Evolutionary conservation across 208 protist species (phyloP), one percentile per base, ranked within the genome.

Genomic region (Trypanosoma conorhini): DNA sequence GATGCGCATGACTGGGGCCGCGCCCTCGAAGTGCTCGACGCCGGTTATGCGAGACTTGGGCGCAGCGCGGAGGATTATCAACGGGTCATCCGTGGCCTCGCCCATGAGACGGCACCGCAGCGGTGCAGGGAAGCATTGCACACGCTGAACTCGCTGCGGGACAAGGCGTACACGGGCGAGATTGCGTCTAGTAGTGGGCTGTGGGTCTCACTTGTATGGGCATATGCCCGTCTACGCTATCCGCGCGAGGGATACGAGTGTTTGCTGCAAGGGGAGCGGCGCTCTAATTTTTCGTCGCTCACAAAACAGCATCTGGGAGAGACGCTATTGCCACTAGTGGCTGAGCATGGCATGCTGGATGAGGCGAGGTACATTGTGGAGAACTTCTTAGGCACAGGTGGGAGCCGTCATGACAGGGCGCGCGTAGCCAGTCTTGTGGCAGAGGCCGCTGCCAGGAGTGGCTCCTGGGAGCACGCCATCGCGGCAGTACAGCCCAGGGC

Each of bases 181-280:
- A 86, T 94, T 17, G 86, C 79, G 1, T 68, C 78, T 2, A 52
- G 61, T 2, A 52, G 61, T 5, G 82, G 82, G 17, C 75, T 96
- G 15, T 96, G 86, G 85, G 76, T 84, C 15, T 89, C 92, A 4
- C 71, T 96, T 5, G 67, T 93, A 59, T 94, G 88, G 86, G 77
- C 88, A 2, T 94, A 95, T 67, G 82, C 74, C 26, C 66, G 61
- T 3, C 70, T 94, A 46, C 71, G 81, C 9, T 40, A 54, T 9
- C 79, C 88, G 8, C 67, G 67, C n/a, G 65, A 79, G 30, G 88
- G 79, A 1, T 73, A 90, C 33, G 86, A 95, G 61, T 72, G 79
- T 46, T 78, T 91, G 3, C 51, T 78, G 13, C 81, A 89, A 55
- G 87, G 82, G 7, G 65, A 78, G 30, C 78, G 80, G 0, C 89